Evolutionary conservation across 345 rosid species (phyloP), one percentile per base, ranked within the genome.

Genomic region (Stellera chamaejasme): DNA sequence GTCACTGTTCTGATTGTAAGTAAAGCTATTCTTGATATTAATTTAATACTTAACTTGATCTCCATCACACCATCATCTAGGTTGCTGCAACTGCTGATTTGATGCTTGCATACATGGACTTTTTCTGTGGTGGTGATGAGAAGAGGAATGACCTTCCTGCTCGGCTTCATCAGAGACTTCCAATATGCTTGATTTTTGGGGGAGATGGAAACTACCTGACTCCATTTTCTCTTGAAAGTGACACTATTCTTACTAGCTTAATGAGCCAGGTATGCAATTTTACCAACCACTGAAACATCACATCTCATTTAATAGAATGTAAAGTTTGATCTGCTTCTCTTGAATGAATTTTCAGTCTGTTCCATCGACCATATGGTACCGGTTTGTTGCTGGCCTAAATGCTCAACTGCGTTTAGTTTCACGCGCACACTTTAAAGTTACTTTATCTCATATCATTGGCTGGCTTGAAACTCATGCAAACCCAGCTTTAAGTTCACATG

Each of bases 401-500:
- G 90, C 91, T 59, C 98, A 87, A 64, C 74, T 91, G 59, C 96
- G 96, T 55, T 68, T 91, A 59, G 91, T 87, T 64, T 80, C 76
- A 64, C 62, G 48, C 60, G 91, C 96, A 56, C 81, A 73, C 56
- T 59, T 91, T 50, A 85, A 77, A 76, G 69, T 75, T 50, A 83
- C 94, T 50, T 77, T 91, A 53, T 71, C 84, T 43, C 77, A 74
- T 61, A 79, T 87, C 61, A 63, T 82, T 66, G 77, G 72, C 71
- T 91, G 98, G 98, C 80, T 91, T 64, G 91, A 85, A 66, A 85
- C 94, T n/a, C 98, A 87, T 77, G 96, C 86, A 58, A 91, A 91
- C 70, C 96, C 91, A 57, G 77, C 82, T 59, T 77, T 91, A 49
- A 69, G 71, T 59, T 47, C 70, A 61, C 80, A 85, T 69, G 84